A percentile compares a stretch with the other conserved stretches of the same genome.
Conservation (phyloP, 495 filamentous ascomycete species). For the Penicillium ochrochloron region DNA sequence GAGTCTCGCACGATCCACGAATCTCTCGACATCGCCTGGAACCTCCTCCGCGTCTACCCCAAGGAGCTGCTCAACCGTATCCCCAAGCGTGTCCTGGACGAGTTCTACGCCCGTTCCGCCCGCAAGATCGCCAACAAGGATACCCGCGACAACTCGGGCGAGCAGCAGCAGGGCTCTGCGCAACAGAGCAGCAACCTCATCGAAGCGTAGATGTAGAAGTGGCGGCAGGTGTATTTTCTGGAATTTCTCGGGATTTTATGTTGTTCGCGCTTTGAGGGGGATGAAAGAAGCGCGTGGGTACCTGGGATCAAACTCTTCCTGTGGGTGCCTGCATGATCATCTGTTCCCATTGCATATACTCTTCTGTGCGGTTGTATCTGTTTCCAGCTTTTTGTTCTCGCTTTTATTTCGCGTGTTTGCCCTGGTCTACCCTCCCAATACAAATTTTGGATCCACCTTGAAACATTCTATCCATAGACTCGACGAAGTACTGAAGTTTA, state of each 20-base stretch:
- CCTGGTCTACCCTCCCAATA: conserved; percentile 7
- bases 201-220: conserved; percentile 47
- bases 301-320: not conserved
- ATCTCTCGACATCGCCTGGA: conserved; percentile 94
- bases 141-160: conserved; percentile 69
- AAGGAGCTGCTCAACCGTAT: conserved; percentile 98
- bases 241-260: conserved; percentile 16
- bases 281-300: conserved; percentile 15
- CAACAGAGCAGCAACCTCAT: conserved; percentile 68
- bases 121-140: conserved; percentile 63
- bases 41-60: conserved; percentile 91
- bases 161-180: too few species aligned
- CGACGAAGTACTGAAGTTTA: too few species aligned
- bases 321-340: conserved; percentile 15
- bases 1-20: conserved; percentile 89
- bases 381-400: conserved; percentile 11
- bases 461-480: not conserved
- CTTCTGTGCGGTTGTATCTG: conserved; percentile 28
- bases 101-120: conserved; percentile 83
- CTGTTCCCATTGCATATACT: conserved; percentile 31
- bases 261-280: conserved; percentile 8
- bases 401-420: conserved; percentile 14
- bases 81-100: conserved; percentile 87
- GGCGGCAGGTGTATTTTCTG: not conserved
- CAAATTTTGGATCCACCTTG: conserved; percentile 4